A percentile compares a stretch with the other conserved stretches of the same genome.
phyloP scores from a whole-genome alignment of 2,329 filamentous ascomycete genomes.

The Ophiostoma australiae region DNA sequence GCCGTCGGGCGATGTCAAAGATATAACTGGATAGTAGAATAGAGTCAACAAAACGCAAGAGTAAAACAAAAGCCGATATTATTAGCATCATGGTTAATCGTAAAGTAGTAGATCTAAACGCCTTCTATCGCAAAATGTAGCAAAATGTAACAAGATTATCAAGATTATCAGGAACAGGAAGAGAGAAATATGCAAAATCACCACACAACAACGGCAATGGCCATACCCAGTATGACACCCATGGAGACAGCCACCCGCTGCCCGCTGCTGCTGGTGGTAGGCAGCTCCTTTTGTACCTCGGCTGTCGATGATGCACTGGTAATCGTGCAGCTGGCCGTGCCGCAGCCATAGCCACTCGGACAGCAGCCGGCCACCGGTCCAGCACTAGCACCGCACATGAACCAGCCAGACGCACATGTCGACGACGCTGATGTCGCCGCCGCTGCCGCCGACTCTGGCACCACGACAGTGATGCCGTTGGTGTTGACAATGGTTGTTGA shows the following conservation, averaged over 20 bases:
- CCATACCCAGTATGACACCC: background rate
- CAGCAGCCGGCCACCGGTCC: conserved; percentile 76
- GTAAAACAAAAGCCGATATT: background rate
- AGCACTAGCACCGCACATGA: conserved; percentile 54
- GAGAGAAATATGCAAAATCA: background rate
- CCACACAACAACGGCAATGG: background rate
- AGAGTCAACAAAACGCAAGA: background rate
- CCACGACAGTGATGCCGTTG: conserved; percentile 65
- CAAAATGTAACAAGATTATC: background rate
- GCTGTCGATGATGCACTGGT: conserved; percentile 48
- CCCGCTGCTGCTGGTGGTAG: conserved; percentile 28
- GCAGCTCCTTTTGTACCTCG: conserved; percentile 52
- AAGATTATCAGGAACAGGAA: background rate
- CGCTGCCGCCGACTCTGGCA: conserved; percentile 44
- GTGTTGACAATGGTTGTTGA: conserved; percentile 54
- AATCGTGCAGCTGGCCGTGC: conserved; percentile 64
- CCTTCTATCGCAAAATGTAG: background rate
- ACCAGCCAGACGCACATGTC: conserved; percentile 76
- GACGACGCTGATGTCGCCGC: conserved; percentile 35
- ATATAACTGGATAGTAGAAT: background rate
- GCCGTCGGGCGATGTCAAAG: background rate
- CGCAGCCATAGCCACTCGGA: conserved; percentile 70
- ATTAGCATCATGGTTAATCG: conserved; percentile 2
- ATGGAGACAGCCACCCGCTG: background rate
- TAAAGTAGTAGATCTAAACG: conserved; percentile 11